A percentile compares a stretch with the other conserved stretches of the same genome.
These are phyloP conservation scores for Thielaviopsis populi DNA, from an alignment of 2,329 filamentous ascomycete genomes.

Conservation along the genomic window DNA sequence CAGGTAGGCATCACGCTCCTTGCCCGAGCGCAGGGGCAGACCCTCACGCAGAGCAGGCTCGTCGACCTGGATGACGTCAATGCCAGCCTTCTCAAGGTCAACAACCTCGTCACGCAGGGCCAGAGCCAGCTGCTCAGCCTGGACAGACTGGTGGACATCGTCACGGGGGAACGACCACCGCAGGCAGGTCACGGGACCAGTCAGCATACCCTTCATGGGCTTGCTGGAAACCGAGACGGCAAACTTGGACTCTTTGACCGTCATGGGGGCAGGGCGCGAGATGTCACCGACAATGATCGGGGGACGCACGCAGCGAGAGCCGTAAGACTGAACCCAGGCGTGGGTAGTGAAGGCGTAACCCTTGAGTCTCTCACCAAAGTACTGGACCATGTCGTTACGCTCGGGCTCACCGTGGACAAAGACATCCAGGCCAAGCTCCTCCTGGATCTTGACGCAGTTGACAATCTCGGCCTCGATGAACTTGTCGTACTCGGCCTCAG, in stretches of 20 bases:
- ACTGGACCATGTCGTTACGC: constrained; percentile 99
- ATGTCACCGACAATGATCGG: constrained; percentile 98
- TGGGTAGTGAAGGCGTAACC: constrained; percentile 98
- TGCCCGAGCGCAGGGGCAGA: constrained; percentile 85
- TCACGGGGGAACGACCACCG: constrained; percentile 99
- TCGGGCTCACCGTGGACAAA: constrained; percentile 98
- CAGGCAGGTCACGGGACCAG: constrained; percentile 94
- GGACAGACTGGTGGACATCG: constrained; percentile 96
- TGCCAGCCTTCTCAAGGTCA: constrained; percentile 91
- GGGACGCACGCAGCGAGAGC: constrained; percentile 93
- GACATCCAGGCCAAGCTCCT: constrained; percentile 94
- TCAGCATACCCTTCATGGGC: constrained; percentile 99
- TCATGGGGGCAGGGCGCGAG: constrained; percentile 93
- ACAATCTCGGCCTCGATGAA: constrained; percentile 99
- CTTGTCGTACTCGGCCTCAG: constrained; percentile 79
- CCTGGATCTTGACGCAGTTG: constrained; percentile 89
- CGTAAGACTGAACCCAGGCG: constrained; percentile 97
- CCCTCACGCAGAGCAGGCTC: constrained; percentile 98
- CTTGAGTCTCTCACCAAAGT: constrained; percentile 94
- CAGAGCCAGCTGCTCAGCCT: constrained; percentile 96
- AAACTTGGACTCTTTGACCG: constrained; percentile 99
- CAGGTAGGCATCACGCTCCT: constrained; percentile 94
- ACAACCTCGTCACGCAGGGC: constrained; percentile 96
- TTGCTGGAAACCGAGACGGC: constrained; percentile 91
- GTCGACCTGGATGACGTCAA: constrained; percentile 97